Evolutionary conservation across 805 yeast species (phyloP).

Genomic region (Candida odintsovae): DNA sequence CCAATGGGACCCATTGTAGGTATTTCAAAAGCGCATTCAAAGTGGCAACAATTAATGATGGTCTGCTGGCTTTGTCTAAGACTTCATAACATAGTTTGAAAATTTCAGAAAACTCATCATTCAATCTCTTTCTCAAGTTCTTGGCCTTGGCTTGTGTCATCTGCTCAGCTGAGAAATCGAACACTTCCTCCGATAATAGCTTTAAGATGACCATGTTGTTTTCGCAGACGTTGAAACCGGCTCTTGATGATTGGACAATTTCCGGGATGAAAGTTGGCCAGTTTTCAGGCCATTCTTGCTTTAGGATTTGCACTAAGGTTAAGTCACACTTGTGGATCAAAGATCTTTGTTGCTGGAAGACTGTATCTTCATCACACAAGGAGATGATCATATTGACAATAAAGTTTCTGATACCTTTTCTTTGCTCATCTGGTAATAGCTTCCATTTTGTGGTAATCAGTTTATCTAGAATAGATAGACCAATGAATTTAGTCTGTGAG

Average conservation of each 20-base stretch:
- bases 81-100: conserved; percentile 92
- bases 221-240: conserved; percentile 91
- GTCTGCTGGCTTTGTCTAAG: conserved; percentile 80
- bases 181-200: conserved; percentile 89
- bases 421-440: conserved; percentile 79
- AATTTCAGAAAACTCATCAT: conserved; percentile 87
- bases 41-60: conserved; percentile 80
- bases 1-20: conserved; percentile 91
- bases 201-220: conserved; percentile 92
- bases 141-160: conserved; percentile 95
- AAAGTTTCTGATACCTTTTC: conserved; percentile 90
- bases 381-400: conserved; percentile 90
- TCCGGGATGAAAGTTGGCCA: conserved; percentile 98
- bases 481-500: conserved; percentile 89
- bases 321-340: conserved; percentile 89
- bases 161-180: conserved; percentile 91
- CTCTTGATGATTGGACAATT: conserved; percentile 74
- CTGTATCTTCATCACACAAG: conserved; percentile 76
- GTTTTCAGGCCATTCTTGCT: conserved; percentile 98
- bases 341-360: conserved; percentile 68
- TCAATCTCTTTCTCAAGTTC: conserved; percentile 74
- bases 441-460: conserved; percentile 93
- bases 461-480: conserved; percentile 82
- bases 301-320: conserved; percentile 87
- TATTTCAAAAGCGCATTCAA: conserved; percentile 76